A percentile compares a stretch with the other conserved stretches of the same genome.
Conservation (phyloP, 2,329 filamentous ascomycete genomes). For the Lithohypha guttulata region DNA sequence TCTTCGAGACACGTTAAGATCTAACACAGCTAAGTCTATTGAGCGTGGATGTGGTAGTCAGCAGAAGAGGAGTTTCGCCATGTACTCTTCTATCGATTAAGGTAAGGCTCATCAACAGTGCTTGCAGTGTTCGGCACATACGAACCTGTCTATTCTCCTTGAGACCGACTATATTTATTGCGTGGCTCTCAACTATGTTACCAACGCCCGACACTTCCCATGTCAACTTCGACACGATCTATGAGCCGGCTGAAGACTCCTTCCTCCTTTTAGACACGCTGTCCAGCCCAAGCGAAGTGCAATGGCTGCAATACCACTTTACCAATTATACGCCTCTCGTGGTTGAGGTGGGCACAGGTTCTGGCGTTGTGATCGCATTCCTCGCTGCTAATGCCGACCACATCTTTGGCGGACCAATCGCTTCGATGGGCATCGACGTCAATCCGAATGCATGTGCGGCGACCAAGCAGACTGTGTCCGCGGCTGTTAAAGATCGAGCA, state of each 20-base stretch:
- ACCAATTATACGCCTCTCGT: conserved; percentile 47
- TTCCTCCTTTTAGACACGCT: conserved; percentile 89
- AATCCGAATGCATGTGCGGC: conserved; percentile 74
- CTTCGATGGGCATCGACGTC: conserved; percentile 71
- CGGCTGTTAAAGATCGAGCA: conserved; percentile 35
- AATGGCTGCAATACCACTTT: conserved; percentile 60
- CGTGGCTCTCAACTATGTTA: conserved; percentile 70
- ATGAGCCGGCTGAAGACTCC: conserved; percentile 93
- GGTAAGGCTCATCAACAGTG: too few relatives aligned
- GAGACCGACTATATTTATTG: too few relatives aligned
- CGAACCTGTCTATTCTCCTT: too few relatives aligned
- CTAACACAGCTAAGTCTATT: too few relatives aligned
- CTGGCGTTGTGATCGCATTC: conserved; percentile 88
- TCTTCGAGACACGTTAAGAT: too few relatives aligned
- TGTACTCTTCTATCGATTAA: too few relatives aligned
- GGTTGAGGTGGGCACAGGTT: conserved; percentile 81
- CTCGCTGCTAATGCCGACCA: conserved; percentile 59
- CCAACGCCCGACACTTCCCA: conserved; percentile 90
- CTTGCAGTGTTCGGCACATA: too few relatives aligned
- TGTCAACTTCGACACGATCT: conserved; percentile 76
- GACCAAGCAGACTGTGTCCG: conserved; percentile 55
- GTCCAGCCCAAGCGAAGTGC: conserved; percentile 56
- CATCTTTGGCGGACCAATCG: conserved; percentile 62
- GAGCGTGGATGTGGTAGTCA: too few relatives aligned
- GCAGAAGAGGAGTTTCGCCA: too few relatives aligned